Percentiles rank a stretch among this genome's conserved stretches.
phyloP scores from a whole-genome alignment of 768 basidiomycete genomes.

The Tylopilus intermedius region DNA sequence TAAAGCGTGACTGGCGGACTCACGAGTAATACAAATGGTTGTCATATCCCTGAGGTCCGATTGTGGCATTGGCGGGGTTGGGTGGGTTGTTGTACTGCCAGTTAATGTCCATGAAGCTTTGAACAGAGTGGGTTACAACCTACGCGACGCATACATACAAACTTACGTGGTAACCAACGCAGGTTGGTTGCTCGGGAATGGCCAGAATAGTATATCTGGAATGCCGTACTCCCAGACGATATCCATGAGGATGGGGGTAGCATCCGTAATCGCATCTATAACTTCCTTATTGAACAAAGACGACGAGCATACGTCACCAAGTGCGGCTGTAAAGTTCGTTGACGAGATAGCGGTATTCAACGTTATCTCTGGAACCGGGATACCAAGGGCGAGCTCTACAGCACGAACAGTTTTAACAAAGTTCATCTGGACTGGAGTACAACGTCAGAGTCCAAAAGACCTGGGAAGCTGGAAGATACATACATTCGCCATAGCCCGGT shows the following conservation, averaged over 20 bases:
- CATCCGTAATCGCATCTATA: slow-evolving; percentile 29
- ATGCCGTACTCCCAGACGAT: slow-evolving; percentile 24
- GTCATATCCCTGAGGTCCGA: slow-evolving; percentile 71
- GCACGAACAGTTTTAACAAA: slow-evolving; percentile 67
- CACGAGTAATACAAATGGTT: slow-evolving; percentile 77
- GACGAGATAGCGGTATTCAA: slow-evolving; percentile 17
- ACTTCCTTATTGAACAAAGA: slow-evolving; percentile 30
- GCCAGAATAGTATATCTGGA: slow-evolving; percentile 13
- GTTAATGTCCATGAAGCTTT: slow-evolving; percentile 75
- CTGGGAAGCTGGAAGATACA: slow-evolving; percentile 17
- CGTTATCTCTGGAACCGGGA: slow-evolving; percentile 30
- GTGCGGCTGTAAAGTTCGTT: slow-evolving; percentile 35
- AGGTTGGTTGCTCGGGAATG: slow-evolving; percentile 15
- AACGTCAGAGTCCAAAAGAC: not conserved
- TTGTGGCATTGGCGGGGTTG: slow-evolving; percentile 65
- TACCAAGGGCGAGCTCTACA: slow-evolving; percentile 57
- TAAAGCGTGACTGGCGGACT: slow-evolving; percentile 19
- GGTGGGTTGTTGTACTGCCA: slow-evolving; percentile 70
- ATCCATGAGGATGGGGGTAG: slow-evolving; percentile 34
- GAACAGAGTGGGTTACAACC: slow-evolving; percentile 1
- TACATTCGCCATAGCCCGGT: slow-evolving; percentile 68
- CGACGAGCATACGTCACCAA: slow-evolving; percentile 16
- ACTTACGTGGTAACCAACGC: slow-evolving; percentile 38
- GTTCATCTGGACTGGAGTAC: slow-evolving; percentile 54
- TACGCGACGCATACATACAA: not conserved